Evolutionary conservation across 2,329 filamentous ascomycete species (phyloP), one percentile per base, ranked within the genome.

Genomic region (Alternaria incomplexa): DNA sequence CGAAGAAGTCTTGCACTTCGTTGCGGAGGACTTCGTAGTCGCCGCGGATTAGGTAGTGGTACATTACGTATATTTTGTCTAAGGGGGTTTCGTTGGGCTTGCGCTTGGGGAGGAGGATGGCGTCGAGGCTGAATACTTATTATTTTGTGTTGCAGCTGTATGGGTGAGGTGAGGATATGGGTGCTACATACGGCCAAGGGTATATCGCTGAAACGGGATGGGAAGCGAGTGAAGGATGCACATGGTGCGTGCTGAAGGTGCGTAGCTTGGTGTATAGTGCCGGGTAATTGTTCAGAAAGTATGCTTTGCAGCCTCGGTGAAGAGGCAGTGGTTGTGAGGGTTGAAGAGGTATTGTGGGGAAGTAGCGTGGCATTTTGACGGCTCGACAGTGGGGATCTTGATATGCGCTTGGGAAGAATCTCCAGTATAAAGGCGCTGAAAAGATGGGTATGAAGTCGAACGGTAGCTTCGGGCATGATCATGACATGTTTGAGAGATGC

Each of bases 1-100:
- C 43, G 25, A 56, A 56, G 40, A 56, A 56, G 20, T 56, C 53
- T n/a, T 56, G 53, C 15, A 46, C 53, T 44, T 56, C 40, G 25
- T 56, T 46, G 40, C 53, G 53, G 2, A 56, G 40, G 6, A 46
- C 53, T n/a, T 46, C 17, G 25, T 56, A 56, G 40, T 56, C 53
- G 17, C 53, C 53, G 5, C 40, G 53, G 25, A 56, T 30, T 11
- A 56, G 36, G 2, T 56, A 56, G 6, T 56, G 53, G 53, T 56
- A 56, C 53, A 56, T 56, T 28, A 56, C 17, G 53, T 56, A 56
- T 5, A 56, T 45, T 22, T 43, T 25, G 17, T 56, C 53, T 17
- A 56, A 10, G 4, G 53, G 53, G 9, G 53, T 56, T 32, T 56
- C 53, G 25, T 43, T 28, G 5, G 25, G n/a, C 13, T 45, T 56